These are phyloP conservation scores for Castanospermum australe DNA, from an alignment of 306 rosid species.

Conservation along the genomic window DNA sequence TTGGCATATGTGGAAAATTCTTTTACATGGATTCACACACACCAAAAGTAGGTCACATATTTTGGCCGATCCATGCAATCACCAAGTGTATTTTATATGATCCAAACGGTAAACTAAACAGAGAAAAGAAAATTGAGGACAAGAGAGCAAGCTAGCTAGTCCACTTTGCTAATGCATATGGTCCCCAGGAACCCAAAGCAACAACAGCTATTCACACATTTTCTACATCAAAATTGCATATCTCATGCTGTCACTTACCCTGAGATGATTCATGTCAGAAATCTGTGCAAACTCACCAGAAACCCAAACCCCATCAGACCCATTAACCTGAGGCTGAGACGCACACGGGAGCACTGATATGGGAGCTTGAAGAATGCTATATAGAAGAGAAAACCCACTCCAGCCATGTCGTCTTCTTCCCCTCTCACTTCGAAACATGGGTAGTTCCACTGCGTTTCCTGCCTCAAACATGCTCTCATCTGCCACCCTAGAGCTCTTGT, in stretches of 20 bases:
- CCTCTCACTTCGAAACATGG: constrained; percentile 27
- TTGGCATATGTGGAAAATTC: background rate
- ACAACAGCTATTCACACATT: background rate
- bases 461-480: constrained; percentile 74
- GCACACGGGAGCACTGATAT: constrained; percentile 73
- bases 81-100: background rate
- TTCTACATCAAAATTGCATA: constrained; percentile 91
- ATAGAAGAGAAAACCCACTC: constrained; percentile 46
- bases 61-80: background rate
- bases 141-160: background rate
- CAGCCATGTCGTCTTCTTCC: constrained; percentile 43
- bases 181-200: constrained; percentile 10
- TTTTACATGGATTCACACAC: constrained; percentile 1
- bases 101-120: constrained; percentile 2
- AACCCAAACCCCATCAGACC: constrained; percentile 71
- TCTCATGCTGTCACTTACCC: constrained; percentile 96
- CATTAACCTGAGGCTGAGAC: constrained; percentile 63
- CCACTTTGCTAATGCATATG: background rate
- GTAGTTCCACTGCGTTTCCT: constrained; percentile 44
- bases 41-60: background rate
- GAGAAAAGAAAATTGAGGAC: background rate
- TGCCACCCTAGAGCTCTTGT: constrained; percentile 79
- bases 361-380: constrained; percentile 58
- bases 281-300: constrained; percentile 59
- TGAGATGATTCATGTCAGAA: constrained; percentile 85